A percentile compares a stretch with the other conserved stretches of the same genome.
Evolutionary conservation across 441 rosid genomes (phyloP).

Genomic region (Sinapis alba): DNA sequence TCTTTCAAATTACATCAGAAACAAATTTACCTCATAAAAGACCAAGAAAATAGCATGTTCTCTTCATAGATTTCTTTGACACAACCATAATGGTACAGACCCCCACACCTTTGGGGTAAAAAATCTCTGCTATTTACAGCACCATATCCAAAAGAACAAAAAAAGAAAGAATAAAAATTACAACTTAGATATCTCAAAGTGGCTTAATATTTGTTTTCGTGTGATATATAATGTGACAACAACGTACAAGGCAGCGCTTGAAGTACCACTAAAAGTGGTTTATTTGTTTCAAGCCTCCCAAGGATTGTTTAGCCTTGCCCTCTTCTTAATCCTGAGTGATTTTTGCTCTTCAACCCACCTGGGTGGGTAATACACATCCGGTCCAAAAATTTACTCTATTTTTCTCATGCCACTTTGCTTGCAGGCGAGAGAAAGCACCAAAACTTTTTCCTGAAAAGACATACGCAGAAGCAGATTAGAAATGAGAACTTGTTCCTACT

Average conservation of each 20-base stretch:
- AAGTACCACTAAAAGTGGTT: constrained; percentile 22
- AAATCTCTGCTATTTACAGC: constrained; percentile 26
- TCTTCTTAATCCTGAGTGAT: constrained; percentile 1
- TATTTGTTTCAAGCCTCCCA: constrained; percentile 8
- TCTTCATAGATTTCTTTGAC: constrained; percentile 2
- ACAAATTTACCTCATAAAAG: constrained; percentile 10
- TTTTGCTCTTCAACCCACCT: constrained; percentile 15
- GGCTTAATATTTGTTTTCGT: constrained; percentile 30
- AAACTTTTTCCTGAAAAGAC: constrained; percentile 27
- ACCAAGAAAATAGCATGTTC: constrained; percentile 15
- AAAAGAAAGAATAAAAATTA: constrained; percentile 3
- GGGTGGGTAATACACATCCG: constrained; percentile 2
- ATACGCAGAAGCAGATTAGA: background rate
- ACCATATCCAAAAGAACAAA: constrained; percentile 22
- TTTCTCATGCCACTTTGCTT: constrained; percentile 7
- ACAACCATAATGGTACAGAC: constrained; percentile 21
- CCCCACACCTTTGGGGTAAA: constrained; percentile 25
- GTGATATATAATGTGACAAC: constrained; percentile 32
- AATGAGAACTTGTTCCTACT: constrained; percentile 8
- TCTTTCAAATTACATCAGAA: constrained; percentile 2
- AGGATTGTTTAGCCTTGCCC: background rate
- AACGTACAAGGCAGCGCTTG: constrained; percentile 23
- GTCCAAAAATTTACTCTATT: background rate
- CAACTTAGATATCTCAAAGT: constrained; percentile 1
- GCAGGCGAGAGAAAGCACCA: constrained; percentile 18